phyloP scores from a whole-genome alignment of 2,329 filamentous ascomycete species.

The Fusarium continuum region DNA sequence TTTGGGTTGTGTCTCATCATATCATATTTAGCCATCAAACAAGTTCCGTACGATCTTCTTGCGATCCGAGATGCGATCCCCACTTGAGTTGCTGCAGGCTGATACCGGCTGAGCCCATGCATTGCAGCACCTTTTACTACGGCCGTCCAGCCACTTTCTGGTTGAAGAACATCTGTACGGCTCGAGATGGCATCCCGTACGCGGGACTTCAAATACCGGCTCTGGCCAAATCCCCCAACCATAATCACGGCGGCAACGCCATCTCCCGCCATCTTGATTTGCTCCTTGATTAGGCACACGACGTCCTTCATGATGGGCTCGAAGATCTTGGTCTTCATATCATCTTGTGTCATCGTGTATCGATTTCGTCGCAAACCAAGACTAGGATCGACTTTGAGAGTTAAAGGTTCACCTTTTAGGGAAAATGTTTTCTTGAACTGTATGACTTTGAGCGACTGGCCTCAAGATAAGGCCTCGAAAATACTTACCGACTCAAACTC shows the following conservation, averaged over 20 bases:
- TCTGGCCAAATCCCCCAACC: constrained; percentile 60
- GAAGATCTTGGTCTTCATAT: constrained; percentile 69
- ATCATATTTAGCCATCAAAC: constrained; percentile 49
- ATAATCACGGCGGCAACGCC: constrained; percentile 54
- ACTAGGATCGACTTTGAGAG: constrained; percentile 49
- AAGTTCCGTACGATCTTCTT: constrained; percentile 51
- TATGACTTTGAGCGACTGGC: constrained; percentile 10
- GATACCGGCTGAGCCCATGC: constrained; percentile 48
- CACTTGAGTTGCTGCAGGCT: constrained; percentile 43
- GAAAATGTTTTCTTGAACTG: constrained; percentile 53
- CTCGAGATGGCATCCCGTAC: constrained; percentile 49
- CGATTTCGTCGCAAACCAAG: constrained; percentile 47
- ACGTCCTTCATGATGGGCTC: constrained; percentile 55
- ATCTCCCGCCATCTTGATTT: constrained; percentile 49
- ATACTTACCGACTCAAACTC: constrained; percentile 54
- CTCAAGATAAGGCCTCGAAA: constrained; percentile 50
- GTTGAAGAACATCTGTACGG: constrained; percentile 56
- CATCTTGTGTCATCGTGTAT: constrained; percentile 57
- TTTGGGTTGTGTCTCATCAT: constrained; percentile 49
- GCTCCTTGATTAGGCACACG: constrained; percentile 54
- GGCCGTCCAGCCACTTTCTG: constrained; percentile 59
- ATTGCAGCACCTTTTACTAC: constrained; percentile 62
- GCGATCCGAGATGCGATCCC: constrained; percentile 50
- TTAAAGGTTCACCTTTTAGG: constrained; percentile 49
- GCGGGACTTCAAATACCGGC: constrained; percentile 54